These are phyloP conservation scores for Yamadazyma oceani DNA, from an alignment of 1,139 yeast genomes.

Conservation along the genomic window DNA sequence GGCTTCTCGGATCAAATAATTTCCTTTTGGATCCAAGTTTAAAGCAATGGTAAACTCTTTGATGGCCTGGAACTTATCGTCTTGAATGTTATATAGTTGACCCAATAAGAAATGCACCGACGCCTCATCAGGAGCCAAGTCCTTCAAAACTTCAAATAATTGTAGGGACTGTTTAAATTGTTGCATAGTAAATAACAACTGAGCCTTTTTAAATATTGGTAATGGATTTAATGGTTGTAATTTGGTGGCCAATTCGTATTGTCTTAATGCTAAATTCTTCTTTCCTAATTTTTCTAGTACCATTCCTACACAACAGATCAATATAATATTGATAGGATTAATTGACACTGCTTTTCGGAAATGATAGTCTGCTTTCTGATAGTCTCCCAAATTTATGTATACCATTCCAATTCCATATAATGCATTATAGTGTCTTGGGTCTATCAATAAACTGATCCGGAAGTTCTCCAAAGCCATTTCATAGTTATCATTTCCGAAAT, in stretches of 20 bases:
- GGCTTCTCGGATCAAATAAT: slow-evolving; percentile 83
- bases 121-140: slow-evolving; percentile 91
- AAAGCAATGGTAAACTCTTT: slow-evolving; percentile 86
- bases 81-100: slow-evolving; percentile 76
- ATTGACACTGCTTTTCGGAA: slow-evolving; percentile 85
- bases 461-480: slow-evolving; percentile 87
- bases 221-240: slow-evolving; percentile 85
- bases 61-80: slow-evolving; percentile 75
- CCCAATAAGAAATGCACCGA: slow-evolving; percentile 89
- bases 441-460: slow-evolving; percentile 73
- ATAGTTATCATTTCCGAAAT: slow-evolving; percentile 82
- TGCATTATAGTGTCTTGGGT: slow-evolving; percentile 88
- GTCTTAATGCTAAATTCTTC: slow-evolving; percentile 71
- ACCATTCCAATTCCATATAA: slow-evolving; percentile 97
- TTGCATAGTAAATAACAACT: slow-evolving; percentile 70
- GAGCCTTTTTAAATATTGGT: slow-evolving; percentile 88
- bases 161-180: slow-evolving; percentile 70
- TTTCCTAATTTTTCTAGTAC: slow-evolving; percentile 78
- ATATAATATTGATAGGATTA: slow-evolving; percentile 86
- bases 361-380: slow-evolving; percentile 80
- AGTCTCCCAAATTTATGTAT: slow-evolving; percentile 81
- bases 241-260: slow-evolving; percentile 80
- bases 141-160: slow-evolving; percentile 69
- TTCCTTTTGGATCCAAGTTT: slow-evolving; percentile 91
- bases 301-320: slow-evolving; percentile 94